Conservation (phyloP, 2,329 filamentous ascomycete species). For the Tolypocladium capitatum region DNA sequence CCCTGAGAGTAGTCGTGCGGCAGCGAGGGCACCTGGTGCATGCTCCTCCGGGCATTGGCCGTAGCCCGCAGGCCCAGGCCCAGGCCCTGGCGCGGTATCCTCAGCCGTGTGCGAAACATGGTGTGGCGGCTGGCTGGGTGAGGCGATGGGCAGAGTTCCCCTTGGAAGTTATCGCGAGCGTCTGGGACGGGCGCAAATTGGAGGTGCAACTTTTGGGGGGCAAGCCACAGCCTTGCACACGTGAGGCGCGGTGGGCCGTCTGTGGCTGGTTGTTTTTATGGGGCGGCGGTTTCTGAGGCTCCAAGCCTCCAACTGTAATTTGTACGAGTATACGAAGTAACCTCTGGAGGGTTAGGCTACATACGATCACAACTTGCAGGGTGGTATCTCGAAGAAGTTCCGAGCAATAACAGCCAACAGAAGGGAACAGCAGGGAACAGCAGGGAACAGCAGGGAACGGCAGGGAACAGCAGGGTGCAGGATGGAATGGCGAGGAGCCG, state of each 20-base stretch:
- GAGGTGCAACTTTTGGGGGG: not conserved
- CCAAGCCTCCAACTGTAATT: too few species aligned
- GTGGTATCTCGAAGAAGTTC: too few species aligned
- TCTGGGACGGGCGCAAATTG: not conserved
- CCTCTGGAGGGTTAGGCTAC: too few species aligned
- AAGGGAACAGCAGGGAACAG: too few species aligned
- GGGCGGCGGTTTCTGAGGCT: not conserved
- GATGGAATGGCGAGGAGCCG: too few species aligned
- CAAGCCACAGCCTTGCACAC: not conserved
- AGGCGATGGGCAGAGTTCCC: not conserved
- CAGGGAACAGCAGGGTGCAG: too few species aligned
- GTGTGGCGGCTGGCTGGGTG: slow-evolving; percentile 3
- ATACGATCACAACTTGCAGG: too few species aligned
- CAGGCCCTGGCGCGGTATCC: slow-evolving; percentile 31
- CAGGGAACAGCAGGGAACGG: too few species aligned
- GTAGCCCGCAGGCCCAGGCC: slow-evolving; percentile 21
- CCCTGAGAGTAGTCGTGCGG: slow-evolving; percentile 33
- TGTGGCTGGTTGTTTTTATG: not conserved
- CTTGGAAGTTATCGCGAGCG: not conserved
- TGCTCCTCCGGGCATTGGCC: slow-evolving; percentile 23
- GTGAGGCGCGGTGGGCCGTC: not conserved
- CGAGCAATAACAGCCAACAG: too few species aligned
- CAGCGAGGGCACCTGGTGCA: slow-evolving; percentile 35
- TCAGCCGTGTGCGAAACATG: slow-evolving; percentile 42
- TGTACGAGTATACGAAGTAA: too few species aligned